A percentile compares a stretch with the other conserved stretches of the same genome.
Conservation (phyloP, 768 basidiomycete genomes). For the Amyloporia xantha region DNA sequence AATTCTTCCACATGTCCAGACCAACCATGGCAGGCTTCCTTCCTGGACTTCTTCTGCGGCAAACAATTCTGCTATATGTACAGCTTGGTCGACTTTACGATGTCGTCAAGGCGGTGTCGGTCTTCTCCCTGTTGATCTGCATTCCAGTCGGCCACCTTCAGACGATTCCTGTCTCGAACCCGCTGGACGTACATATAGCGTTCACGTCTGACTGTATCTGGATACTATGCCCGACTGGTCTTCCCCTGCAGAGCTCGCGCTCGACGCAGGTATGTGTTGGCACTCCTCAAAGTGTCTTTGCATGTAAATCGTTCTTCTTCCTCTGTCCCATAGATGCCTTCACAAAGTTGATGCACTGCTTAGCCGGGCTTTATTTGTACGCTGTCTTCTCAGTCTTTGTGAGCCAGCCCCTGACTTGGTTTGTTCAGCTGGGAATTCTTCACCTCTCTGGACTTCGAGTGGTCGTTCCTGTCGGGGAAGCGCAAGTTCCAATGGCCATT, state of each 20-base stretch:
- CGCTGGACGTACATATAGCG: too few species aligned
- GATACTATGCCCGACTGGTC: slow-evolving; percentile 34
- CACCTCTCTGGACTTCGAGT: slow-evolving; percentile 38
- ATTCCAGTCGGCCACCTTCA: background rate
- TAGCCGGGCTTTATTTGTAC: slow-evolving; percentile 39
- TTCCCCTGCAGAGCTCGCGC: slow-evolving; percentile 28
- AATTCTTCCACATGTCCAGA: background rate
- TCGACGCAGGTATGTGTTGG: slow-evolving; percentile 28
- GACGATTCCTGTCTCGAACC: background rate
- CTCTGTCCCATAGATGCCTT: slow-evolving; percentile 29
- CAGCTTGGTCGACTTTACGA: background rate
- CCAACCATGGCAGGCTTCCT: background rate
- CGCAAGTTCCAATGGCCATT: slow-evolving; percentile 41
- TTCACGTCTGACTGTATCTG: background rate
- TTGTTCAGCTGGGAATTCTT: slow-evolving; percentile 37
- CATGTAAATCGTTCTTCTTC: background rate
- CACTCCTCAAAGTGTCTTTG: background rate
- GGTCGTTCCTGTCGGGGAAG: slow-evolving; percentile 32
- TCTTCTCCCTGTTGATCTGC: slow-evolving; percentile 5
- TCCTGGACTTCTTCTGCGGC: background rate
- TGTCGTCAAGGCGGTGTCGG: background rate
- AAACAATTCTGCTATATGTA: background rate
- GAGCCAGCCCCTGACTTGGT: background rate
- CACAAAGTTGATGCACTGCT: slow-evolving; percentile 33
- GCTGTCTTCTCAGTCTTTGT: background rate